Base-by-base conservation (phyloP, 306 rosid species). In the Abrus precatorius region DNA sequence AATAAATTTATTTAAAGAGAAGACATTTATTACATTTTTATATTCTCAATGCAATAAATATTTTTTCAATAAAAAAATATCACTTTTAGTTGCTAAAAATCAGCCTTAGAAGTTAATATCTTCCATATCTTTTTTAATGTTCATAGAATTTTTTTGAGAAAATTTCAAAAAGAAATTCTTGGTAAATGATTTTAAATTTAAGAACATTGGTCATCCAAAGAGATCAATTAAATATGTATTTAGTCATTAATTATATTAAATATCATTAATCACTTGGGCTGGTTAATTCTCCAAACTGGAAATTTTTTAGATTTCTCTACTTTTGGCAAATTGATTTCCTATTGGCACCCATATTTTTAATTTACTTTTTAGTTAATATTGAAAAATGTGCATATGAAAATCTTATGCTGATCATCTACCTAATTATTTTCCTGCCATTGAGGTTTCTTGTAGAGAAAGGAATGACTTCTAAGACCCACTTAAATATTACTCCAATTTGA, bases 161-260 rank as follows among this genome's bases (percentile, higher is more conserved):
- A 1, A 0, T 76, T 20, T 20, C 14, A 9, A 32, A 13, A 34
- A 14, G 7, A 6, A 56, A 75, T 32, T 75, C 48, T 6, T 34
- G 72, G 50, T 62, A 33, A 63, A 10, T 48, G 49, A 38, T 52
- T 61, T 50, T 9, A 43, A 36, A 10, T 49, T 64, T 41, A 63
- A 52, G 84, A 66, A 57, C 79, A 34, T 67, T 69, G 74, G 36
- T 50, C 72, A 13, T 43, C 65, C 52, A 66, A 20, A 47, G 63
- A 47, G 53, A 67, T 67, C 38, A 27, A 34, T 75, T 52, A 56
- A 69, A 48, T 67, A 9, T 32, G 62, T 74, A 68, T 43, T 66
- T 20, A 32, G 5, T 20, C 63, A 56, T 55, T 41, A 41, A 3
- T 30, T 34, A 8, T 49, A 9, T 30, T 48, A 34, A 63, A 49